Evolutionary conservation across 441 rosid genomes (phyloP).

Genomic region (Erodium trifolium): DNA sequence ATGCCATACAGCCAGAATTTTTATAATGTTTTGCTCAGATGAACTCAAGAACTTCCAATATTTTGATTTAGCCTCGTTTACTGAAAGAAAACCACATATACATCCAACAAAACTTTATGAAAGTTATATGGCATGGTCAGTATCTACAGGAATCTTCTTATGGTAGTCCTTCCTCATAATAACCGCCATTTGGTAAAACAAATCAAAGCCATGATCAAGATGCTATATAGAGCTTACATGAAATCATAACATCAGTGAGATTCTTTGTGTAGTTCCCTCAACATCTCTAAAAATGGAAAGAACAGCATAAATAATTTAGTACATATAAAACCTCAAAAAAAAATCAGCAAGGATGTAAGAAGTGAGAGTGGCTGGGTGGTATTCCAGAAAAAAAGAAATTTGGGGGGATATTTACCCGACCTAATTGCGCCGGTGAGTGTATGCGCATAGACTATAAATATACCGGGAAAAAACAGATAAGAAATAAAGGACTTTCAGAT

Average conservation of each 20-base stretch:
- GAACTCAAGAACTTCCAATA: background rate
- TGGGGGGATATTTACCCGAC: background rate
- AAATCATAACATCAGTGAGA: too few relatives aligned
- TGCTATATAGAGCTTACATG: too few relatives aligned
- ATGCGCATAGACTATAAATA: background rate
- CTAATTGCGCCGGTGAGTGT: background rate
- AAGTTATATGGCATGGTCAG: background rate
- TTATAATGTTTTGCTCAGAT: background rate
- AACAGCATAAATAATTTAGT: background rate
- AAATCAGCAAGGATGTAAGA: background rate
- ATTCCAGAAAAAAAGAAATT: background rate
- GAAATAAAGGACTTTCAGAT: background rate
- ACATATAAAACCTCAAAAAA: too few relatives aligned
- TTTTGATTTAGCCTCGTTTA: background rate
- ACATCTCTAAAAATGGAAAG: background rate
- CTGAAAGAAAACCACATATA: background rate
- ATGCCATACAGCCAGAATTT: background rate
- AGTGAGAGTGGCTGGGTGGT: background rate
- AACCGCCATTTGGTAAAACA: background rate
- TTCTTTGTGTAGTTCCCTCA: background rate
- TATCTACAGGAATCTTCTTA: background rate
- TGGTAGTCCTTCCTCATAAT: too few relatives aligned
- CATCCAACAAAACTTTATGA: background rate
- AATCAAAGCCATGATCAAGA: background rate
- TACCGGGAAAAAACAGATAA: background rate